phyloP scores from a whole-genome alignment of 2,329 filamentous ascomycete genomes.

The Alternaria sp. region DNA sequence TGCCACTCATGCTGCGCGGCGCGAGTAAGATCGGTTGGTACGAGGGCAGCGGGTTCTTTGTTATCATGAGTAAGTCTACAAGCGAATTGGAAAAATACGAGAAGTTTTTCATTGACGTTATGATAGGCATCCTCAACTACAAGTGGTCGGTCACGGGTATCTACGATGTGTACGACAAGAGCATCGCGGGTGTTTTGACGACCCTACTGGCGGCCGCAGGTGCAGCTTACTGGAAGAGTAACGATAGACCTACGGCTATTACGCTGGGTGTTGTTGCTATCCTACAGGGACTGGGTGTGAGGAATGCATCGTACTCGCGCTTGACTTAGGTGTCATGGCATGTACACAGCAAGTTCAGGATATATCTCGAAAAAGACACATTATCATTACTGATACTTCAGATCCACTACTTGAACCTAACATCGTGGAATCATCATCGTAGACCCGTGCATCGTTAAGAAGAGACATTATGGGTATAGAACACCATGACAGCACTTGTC shows the following conservation, averaged over 20 bases:
- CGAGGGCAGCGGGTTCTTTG: conserved; percentile 45
- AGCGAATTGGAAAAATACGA: no score
- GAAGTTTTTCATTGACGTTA: no score
- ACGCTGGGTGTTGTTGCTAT: conserved; percentile 31
- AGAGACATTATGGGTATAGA: conserved; percentile 2
- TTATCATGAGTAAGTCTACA: conserved; percentile 36
- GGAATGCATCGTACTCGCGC: conserved; percentile 25
- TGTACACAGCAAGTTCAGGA: not conserved
- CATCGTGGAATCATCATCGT: not conserved
- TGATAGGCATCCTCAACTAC: conserved; percentile 41
- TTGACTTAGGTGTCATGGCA: not conserved
- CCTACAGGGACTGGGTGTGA: conserved; percentile 34
- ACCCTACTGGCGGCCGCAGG: conserved; percentile 34
- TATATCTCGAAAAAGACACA: not conserved
- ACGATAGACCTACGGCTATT: conserved; percentile 33
- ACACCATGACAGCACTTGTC: not conserved
- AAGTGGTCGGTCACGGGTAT: conserved; percentile 43
- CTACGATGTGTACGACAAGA: conserved; percentile 40
- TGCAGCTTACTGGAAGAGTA: conserved; percentile 27
- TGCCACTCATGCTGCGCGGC: conserved; percentile 35
- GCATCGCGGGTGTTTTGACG: conserved; percentile 37
- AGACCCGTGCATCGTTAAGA: not conserved
- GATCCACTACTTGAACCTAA: not conserved
- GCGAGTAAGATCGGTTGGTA: conserved; percentile 46
- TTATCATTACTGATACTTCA: not conserved